Evolutionary conservation across 2,329 filamentous ascomycete species (phyloP), one percentile per base, ranked within the genome.

Genomic region (Lojkania enalia): DNA sequence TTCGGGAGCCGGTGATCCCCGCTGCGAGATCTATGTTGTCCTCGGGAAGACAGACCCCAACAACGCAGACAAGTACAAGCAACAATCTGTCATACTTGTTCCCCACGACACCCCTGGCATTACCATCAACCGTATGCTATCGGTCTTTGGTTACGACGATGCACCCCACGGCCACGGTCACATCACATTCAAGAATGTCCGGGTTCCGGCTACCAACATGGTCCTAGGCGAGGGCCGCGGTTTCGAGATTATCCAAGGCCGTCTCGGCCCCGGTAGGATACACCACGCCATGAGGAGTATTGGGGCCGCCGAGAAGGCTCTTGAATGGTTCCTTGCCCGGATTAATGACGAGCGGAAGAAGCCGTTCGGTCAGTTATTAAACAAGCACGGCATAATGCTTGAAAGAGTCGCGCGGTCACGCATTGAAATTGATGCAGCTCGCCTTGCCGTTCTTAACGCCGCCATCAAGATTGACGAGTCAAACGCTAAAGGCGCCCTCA

Each of bases 121-220:
- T 63, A 95, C 84, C n/a, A 86, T 97, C 60, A 82, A 96, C 73
- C 86, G 94, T 58, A 96, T 96, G 89, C 78, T 99, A 43, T 86
- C 80, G 39, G 92, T 97, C 54, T 96, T 95, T 72, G 94, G 94
- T 46, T 97, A 90, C 74, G 94, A 97, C 69, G 94, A 99, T 61
- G 94, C 94, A n/a, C 94, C 94, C 2, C 94, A 99, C 71, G 94
- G 94, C 44, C 94, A 99, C 74, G 94, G 90, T 33, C 92, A 99
- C 72, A 84, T 99, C 66, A 82, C 77, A 25, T 97, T 99, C 74
- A 79, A 85, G 47, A 87, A 97, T 67, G 94, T 97, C 51, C 87
- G 92, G 47, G 88, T 99, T 0, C 92, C 92, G 5, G 83, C 78
- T 21, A 76, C 77, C 61, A 94, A 88, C 75, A 86, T 99, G 64